phyloP scores from a whole-genome alignment of 1,284 basidiomycete species.

The Cutaneotrichosporon spelunceum region DNA sequence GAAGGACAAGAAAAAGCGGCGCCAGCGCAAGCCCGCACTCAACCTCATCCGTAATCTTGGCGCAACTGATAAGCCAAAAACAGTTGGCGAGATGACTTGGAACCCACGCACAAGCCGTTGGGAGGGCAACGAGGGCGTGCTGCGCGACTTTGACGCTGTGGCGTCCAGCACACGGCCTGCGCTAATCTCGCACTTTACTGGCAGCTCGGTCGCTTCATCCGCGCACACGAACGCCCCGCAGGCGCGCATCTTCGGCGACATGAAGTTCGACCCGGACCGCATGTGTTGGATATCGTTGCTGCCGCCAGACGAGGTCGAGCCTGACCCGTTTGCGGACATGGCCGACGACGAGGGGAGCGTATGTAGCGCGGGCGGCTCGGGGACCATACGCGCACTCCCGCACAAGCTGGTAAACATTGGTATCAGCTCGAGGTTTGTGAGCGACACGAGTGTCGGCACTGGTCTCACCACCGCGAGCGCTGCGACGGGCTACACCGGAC shows the following conservation, averaged over 20 bases:
- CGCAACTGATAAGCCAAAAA: constrained; percentile 67
- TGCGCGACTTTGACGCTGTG: constrained; percentile 84
- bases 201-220: constrained; percentile 59
- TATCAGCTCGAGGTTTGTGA: constrained; percentile 1
- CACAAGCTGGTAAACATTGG: constrained; percentile 34
- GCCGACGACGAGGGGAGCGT: constrained; percentile 71
- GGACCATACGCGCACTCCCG: constrained; percentile 58
- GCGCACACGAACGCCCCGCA: constrained; percentile 15
- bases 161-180: constrained; percentile 86
- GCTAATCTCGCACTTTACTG: constrained; percentile 83
- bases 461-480: constrained; percentile 3
- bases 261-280: constrained; percentile 88
- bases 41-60: constrained; percentile 77
- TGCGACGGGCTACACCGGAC: constrained; percentile 15
- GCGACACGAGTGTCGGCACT: neutral
- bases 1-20: constrained; percentile 50
- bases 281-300: constrained; percentile 92
- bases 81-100: constrained; percentile 94
- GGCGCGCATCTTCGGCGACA: constrained; percentile 81
- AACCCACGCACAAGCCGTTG: constrained; percentile 82
- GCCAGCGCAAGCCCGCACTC: constrained; percentile 62
- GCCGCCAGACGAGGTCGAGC: constrained; percentile 83
- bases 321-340: constrained; percentile 83
- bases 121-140: constrained; percentile 91
- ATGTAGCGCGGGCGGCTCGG: constrained; percentile 57